Evolutionary conservation across 106 monocot genomes (phyloP), one percentile per base, ranked within the genome.

Genomic region (Dendrobium huoshanense): DNA sequence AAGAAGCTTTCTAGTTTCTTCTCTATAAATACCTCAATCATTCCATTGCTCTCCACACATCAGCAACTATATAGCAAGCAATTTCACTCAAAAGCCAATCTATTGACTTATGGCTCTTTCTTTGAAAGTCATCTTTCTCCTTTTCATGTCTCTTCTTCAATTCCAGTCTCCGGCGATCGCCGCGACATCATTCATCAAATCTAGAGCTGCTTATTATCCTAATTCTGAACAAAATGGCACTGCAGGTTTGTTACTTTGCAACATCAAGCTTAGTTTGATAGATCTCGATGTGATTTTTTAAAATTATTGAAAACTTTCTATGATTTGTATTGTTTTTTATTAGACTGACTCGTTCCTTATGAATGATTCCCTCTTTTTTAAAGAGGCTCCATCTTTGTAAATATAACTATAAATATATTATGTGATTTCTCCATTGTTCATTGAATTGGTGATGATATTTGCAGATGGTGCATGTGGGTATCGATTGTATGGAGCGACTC

Each of bases 401-500:
- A 19, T 42, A 15, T 2, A 41, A 7, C 17, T 3, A 73, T 20
- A 13, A 2, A 31, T 3, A 33, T 10, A 70, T 70, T 4, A 11
- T 43, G 6, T 44, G 15, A 76, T 7, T 49, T 49, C 27, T 8
- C 11, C 17, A 20, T 27, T 10, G 13, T 24, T 25, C 15, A 1
- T 44, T 41, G 6, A 43, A 7, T 49, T 24, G 20, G 49, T 49
- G 49, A 13, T 22, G 0, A 24, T 11, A 27, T 25, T 25, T 76
- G 24, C 49, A 92, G 92, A 19, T 41, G 92, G 92, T 2, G 87
- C 87, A 55, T 92, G 92, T 20, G 92, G 85, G 43, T 92, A 85
- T 55, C 83, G 85, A 3, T 81, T 85, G 10, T 89, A 82, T 22
- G 92, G 89, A 22, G 85, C 87, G 16, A 87, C 84, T 49, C 83